A percentile compares a stretch with the other conserved stretches of the same genome.
Conservation (phyloP, 164 flowering plant genomes). For the Macadamia integrifolia region DNA sequence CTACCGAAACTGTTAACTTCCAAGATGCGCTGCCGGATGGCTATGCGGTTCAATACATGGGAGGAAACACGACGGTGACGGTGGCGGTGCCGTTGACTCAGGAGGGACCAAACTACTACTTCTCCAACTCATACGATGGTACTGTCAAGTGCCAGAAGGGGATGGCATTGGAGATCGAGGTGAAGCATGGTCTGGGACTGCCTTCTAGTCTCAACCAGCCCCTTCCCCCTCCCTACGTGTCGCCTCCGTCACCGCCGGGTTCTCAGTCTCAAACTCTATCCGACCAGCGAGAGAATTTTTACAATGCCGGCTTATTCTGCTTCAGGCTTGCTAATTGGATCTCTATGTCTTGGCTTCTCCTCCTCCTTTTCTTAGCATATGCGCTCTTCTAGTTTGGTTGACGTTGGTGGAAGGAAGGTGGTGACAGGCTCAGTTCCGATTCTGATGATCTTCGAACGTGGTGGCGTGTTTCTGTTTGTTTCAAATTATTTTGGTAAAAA, state of each 20-base stretch:
- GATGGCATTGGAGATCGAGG: conserved; percentile 61
- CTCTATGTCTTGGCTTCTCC: background rate
- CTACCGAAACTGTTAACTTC: conserved; percentile 38
- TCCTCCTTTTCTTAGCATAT: background rate
- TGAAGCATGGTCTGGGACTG: conserved; percentile 54
- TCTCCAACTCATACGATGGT: conserved; percentile 69
- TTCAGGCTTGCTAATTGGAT: background rate
- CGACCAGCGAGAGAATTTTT: conserved; percentile 6
- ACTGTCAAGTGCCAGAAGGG: conserved; percentile 50
- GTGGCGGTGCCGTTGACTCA: conserved; percentile 54
- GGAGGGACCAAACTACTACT: conserved; percentile 56
- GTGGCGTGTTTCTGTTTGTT: no score
- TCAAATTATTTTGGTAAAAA: no score
- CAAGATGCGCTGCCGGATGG: conserved; percentile 39
- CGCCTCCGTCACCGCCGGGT: conserved; percentile 20
- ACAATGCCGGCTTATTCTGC: conserved; percentile 1
- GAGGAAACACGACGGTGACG: conserved; percentile 28
- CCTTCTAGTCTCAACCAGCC: conserved; percentile 85
- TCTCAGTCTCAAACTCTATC: conserved; percentile 1
- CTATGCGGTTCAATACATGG: conserved; percentile 46
- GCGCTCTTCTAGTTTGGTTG: no score
- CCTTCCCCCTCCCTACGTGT: conserved; percentile 66
- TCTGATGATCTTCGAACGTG: no score
- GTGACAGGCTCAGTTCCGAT: no score
- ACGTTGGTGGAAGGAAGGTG: no score